These are phyloP conservation scores for Ochetophila trinervis DNA, from an alignment of 306 rosid species.

Conservation along the genomic window DNA sequence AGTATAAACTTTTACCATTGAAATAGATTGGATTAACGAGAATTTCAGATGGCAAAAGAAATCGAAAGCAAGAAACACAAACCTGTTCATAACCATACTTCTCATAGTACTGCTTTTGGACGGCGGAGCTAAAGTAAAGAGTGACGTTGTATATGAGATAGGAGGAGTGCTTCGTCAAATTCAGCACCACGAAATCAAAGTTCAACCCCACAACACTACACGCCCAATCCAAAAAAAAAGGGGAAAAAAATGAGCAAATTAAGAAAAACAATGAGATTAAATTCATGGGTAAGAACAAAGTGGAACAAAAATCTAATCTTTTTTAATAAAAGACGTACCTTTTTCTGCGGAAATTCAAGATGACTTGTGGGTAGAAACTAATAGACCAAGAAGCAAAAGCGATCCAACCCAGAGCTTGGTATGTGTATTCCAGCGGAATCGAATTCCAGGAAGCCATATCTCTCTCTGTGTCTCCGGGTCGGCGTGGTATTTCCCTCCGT, in stretches of 20 bases:
- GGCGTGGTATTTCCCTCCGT: no score
- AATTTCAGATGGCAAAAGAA: not conserved
- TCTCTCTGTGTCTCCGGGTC: not conserved
- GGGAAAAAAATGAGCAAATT: no score
- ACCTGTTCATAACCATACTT: conserved; percentile 77
- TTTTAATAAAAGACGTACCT: conserved; percentile 35
- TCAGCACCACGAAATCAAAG: conserved; percentile 77
- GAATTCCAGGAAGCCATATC: conserved; percentile 82
- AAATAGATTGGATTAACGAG: not conserved
- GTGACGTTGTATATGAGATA: conserved; percentile 81
- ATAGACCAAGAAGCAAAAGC: conserved; percentile 70
- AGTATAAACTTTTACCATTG: not conserved
- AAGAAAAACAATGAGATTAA: not conserved
- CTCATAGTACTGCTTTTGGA: conserved; percentile 66
- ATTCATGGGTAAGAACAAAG: not conserved
- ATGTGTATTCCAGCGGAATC: conserved; percentile 50
- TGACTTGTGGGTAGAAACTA: conserved; percentile 79
- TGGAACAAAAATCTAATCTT: not conserved
- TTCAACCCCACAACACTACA: conserved; percentile 85
- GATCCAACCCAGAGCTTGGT: conserved; percentile 72
- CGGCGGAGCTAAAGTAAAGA: conserved; percentile 65
- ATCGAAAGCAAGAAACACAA: conserved; percentile 3
- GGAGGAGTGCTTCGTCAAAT: conserved; percentile 75
- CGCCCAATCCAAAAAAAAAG: conserved; percentile 1
- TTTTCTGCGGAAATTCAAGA: conserved; percentile 72